These are phyloP conservation scores for Amaranthus tricolor DNA, from an alignment of 179 eudicot species.

Conservation along the genomic window DNA sequence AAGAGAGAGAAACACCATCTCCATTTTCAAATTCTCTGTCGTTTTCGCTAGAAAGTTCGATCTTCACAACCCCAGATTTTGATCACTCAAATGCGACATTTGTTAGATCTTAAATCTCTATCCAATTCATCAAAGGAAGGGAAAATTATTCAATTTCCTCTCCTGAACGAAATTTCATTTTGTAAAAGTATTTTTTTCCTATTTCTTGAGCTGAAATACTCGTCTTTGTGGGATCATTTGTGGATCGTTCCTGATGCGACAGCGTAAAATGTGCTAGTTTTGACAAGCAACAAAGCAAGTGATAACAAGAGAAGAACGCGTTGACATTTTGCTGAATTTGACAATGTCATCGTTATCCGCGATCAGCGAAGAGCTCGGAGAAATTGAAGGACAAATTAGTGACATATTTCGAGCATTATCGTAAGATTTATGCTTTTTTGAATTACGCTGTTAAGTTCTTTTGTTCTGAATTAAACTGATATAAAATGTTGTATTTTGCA, in stretches of 20 bases:
- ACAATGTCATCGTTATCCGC: constrained; percentile 59
- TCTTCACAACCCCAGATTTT: constrained; percentile 30
- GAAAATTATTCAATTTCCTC: neutral
- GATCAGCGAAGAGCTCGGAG: constrained; percentile 88
- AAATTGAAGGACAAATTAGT: constrained; percentile 81
- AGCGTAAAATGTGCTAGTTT: neutral
- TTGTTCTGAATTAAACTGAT: neutral
- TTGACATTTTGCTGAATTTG: constrained; percentile 21
- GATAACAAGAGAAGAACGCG: constrained; percentile 5
- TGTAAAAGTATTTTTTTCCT: neutral
- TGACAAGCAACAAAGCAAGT: neutral
- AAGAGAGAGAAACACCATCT: neutral
- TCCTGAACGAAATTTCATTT: neutral
- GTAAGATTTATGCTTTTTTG: constrained; percentile 45
- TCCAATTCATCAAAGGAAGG: neutral
- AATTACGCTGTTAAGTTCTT: neutral
- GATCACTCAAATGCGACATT: constrained; percentile 21
- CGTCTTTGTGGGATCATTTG: neutral
- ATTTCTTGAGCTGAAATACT: neutral
- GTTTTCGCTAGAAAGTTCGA: neutral
- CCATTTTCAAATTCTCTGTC: constrained; percentile 1
- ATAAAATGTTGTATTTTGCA: neutral
- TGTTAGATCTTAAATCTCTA: constrained; percentile 22
- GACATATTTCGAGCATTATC: constrained; percentile 87
- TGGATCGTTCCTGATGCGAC: neutral